A percentile compares a stretch with the other conserved stretches of the same genome.
Conservation (phyloP, 2,329 filamentous ascomycete genomes). For the Beauveria scarabaeidicola region DNA sequence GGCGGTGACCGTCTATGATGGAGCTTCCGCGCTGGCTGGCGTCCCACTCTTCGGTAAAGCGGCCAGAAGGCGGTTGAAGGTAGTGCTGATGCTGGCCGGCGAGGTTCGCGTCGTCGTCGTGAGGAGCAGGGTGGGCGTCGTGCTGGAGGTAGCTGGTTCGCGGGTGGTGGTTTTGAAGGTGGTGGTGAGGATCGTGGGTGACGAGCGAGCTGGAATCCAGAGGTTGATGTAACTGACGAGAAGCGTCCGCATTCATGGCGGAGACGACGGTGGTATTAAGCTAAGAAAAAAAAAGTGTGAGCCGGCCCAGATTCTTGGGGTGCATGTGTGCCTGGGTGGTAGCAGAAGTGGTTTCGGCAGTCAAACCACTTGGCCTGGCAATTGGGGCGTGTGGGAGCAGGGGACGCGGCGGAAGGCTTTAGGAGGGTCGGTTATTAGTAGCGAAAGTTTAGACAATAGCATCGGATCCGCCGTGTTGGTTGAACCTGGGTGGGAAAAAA, state of each 20-base stretch:
- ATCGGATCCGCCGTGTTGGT: conserved; percentile 1
- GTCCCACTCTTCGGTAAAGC: conserved; percentile 65
- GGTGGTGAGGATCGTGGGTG: neutral
- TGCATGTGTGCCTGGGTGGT: neutral
- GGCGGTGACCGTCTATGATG: conserved; percentile 42
- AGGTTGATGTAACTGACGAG: conserved; percentile 9
- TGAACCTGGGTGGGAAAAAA: neutral
- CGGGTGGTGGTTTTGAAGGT: conserved; percentile 1
- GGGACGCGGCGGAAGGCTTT: neutral
- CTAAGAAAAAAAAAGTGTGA: neutral
- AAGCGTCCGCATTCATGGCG: conserved; percentile 2
- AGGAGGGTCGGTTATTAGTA: neutral
- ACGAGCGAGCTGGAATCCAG: neutral
- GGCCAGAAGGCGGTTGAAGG: conserved; percentile 27
- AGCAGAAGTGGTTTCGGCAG: conserved; percentile 4
- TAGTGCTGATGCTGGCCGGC: neutral
- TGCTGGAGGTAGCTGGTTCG: conserved; percentile 1
- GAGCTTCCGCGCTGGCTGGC: conserved; percentile 59
- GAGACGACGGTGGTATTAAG: conserved; percentile 2
- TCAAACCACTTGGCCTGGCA: neutral
- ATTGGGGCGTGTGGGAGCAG: conserved; percentile 2
- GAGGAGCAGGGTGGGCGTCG: neutral
- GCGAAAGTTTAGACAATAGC: neutral
- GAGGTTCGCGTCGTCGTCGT: neutral
- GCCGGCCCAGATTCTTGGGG: neutral